Evolutionary conservation across 805 yeast species (phyloP).

Genomic region (Ogataea sp.): DNA sequence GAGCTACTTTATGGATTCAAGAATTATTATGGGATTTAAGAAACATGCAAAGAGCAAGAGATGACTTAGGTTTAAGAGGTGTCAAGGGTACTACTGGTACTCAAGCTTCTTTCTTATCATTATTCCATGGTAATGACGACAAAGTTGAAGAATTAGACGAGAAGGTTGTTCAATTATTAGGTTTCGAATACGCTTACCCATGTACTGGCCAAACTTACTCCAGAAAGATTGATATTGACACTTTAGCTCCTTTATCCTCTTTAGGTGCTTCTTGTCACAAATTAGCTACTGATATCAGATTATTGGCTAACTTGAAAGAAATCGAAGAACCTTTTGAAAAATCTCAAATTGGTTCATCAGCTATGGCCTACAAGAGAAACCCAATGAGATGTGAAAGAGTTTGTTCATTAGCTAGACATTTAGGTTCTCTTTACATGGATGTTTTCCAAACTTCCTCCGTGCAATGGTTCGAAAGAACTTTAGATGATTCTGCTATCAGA

Average conservation of each 20-base stretch:
- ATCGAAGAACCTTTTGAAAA: constrained; percentile 97
- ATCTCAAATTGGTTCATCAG: constrained; percentile 96
- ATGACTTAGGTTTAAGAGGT: constrained; percentile 94
- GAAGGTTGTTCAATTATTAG: constrained; percentile 86
- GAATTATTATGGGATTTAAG: constrained; percentile 97
- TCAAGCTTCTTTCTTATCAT: constrained; percentile 90
- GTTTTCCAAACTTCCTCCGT: constrained; percentile 96
- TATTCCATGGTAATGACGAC: constrained; percentile 95
- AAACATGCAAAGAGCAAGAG: constrained; percentile 91
- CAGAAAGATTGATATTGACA: constrained; percentile 95
- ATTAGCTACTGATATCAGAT: constrained; percentile 94
- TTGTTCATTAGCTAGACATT: constrained; percentile 94
- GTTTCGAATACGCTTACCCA: constrained; percentile 93
- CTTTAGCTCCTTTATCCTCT: constrained; percentile 84
- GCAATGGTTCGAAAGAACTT: constrained; percentile 98
- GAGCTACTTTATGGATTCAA: constrained; percentile 97
- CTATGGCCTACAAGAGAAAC: constrained; percentile 99
- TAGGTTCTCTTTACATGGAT: constrained; percentile 86
- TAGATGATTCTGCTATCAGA: constrained; percentile 97
- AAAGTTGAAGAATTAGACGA: constrained; percentile 90
- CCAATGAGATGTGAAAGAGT: constrained; percentile 99
- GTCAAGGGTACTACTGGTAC: constrained; percentile 99
- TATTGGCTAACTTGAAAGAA: constrained; percentile 94
- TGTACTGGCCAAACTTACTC: constrained; percentile 99
- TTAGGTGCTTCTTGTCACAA: constrained; percentile 96